These are phyloP conservation scores for Pisolithus albus DNA, from an alignment of 768 basidiomycete genomes.

Conservation along the genomic window DNA sequence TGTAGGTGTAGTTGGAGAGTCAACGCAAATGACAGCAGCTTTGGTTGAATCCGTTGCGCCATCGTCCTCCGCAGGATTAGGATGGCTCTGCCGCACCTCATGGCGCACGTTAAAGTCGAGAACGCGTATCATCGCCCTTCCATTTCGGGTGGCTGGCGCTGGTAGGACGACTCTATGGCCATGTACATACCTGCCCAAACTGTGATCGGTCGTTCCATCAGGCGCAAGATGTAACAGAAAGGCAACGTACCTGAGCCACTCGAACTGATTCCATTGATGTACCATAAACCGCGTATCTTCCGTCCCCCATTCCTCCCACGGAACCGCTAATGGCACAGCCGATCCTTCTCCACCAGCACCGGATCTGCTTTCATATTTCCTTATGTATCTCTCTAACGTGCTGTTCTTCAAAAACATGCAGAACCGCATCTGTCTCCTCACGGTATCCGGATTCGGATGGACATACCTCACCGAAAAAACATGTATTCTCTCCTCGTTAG, in stretches of 20 bases:
- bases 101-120: conserved; percentile 28
- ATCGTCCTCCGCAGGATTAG: not conserved
- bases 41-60: not conserved
- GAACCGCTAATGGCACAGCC: conserved; percentile 5
- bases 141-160: not conserved
- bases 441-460: not conserved
- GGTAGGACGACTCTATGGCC: conserved; percentile 33
- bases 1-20: not conserved
- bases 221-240: not conserved
- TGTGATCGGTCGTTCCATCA: not conserved
- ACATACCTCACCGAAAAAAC: conserved; percentile 21
- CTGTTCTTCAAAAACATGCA: conserved; percentile 31
- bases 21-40: not conserved
- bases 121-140: conserved; percentile 13
- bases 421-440: conserved; percentile 8
- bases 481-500: conserved; percentile 17
- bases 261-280: conserved; percentile 20
- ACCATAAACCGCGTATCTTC: conserved; percentile 28
- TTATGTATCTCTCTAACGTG: conserved; percentile 17
- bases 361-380: not conserved
- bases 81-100: conserved; percentile 2
- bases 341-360: not conserved
- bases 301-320: conserved; percentile 37
- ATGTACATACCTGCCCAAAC: conserved; percentile 33
- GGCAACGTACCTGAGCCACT: conserved; percentile 35